Percentiles rank a stretch among this genome's conserved stretches.
These are phyloP conservation scores for Globisporangium alternatum DNA, from an alignment of 352 stramenopile species.

Conservation along the genomic window DNA sequence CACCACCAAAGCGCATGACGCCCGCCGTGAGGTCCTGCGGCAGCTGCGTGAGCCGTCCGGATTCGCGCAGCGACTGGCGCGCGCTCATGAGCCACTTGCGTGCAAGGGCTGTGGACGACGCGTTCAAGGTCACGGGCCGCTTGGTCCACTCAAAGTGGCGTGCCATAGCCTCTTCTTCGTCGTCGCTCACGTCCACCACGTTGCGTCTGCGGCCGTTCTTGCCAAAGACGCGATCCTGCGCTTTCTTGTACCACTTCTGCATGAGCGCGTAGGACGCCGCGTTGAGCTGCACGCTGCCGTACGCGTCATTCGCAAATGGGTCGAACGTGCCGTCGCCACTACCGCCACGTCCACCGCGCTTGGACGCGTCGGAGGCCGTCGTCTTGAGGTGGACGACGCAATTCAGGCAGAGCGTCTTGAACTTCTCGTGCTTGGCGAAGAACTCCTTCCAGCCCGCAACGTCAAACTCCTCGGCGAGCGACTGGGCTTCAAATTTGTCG, in stretches of 20 bases:
- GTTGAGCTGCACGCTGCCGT: conserved; percentile 65
- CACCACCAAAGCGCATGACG: conserved; percentile 27
- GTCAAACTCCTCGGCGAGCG: conserved; percentile 89
- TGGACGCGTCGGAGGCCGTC: conserved; percentile 23
- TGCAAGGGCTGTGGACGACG: conserved; percentile 77
- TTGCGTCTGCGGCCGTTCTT: conserved; percentile 58
- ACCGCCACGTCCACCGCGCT: conserved; percentile 20
- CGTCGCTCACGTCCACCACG: conserved; percentile 79
- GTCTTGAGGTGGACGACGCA: conserved; percentile 86
- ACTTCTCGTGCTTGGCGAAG: conserved; percentile 91
- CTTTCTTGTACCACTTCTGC: conserved; percentile 90
- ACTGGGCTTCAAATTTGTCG: conserved; percentile 90
- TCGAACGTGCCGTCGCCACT: conserved; percentile 21
- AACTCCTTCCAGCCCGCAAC: conserved; percentile 95
- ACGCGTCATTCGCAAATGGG: conserved; percentile 32
- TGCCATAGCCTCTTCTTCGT: conserved; percentile 76
- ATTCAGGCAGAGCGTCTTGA: conserved; percentile 94
- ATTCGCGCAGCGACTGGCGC: conserved; percentile 55
- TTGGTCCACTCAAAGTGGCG: conserved; percentile 80
- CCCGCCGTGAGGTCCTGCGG: conserved; percentile 48
- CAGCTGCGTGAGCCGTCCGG: conserved; percentile 35
- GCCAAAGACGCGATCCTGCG: conserved; percentile 87
- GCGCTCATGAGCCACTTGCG: conserved; percentile 77
- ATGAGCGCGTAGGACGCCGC: conserved; percentile 88
- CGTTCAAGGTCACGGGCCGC: conserved; percentile 60